Evolutionary conservation across 202 grass and related monocot species (phyloP), one percentile per base, ranked within the genome.

Genomic region (Brachypodium distachyon): DNA sequence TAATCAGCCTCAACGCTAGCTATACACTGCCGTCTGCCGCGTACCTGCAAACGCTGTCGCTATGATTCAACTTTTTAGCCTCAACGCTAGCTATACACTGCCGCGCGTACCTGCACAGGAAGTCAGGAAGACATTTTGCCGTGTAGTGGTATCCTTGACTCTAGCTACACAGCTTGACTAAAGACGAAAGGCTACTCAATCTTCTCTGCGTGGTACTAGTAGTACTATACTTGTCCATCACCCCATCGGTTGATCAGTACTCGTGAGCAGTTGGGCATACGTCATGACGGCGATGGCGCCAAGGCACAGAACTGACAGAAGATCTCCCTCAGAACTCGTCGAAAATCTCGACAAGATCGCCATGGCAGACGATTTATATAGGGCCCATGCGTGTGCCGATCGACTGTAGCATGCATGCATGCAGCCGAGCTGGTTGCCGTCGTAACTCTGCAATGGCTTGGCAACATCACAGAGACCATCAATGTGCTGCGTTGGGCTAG

Each of bases 281-380:
- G 73, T 65, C 78, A 51, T 1, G 70, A 36, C n/a, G 14, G 36
- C 19, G 39, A 46, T 10, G 50, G 50, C 73, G 42, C n/a, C n/a
- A n/a, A 8, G 12, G 48, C 34, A 23, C n/a, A 26, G 33, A 28
- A n/a, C n/a, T n/a, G n/a, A n/a, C n/a, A n/a, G n/a, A 53, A 74
- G 80, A 83, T 87, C 77, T 83, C 26, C 74, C 67, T 87, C 60
- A 43, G 34, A 74, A 87, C 67, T 87, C 85, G 74, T 8, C 13
- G n/a, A 21, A 4, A 33, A 79, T 79, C 77, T 61, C 40, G 48
- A 29, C 56, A 87, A 87, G 85, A 87, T 87, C 60, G 62, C 44
- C 63, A 38, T 9, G 63, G 46, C 57, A 56, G 61, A 36, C 8
- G 50, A 67, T 27, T 16, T 65, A 36, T 65, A 36, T 17, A 40